Conservation (phyloP, 192 early-diverging fungal species). For the Piromyces finnis region DNA sequence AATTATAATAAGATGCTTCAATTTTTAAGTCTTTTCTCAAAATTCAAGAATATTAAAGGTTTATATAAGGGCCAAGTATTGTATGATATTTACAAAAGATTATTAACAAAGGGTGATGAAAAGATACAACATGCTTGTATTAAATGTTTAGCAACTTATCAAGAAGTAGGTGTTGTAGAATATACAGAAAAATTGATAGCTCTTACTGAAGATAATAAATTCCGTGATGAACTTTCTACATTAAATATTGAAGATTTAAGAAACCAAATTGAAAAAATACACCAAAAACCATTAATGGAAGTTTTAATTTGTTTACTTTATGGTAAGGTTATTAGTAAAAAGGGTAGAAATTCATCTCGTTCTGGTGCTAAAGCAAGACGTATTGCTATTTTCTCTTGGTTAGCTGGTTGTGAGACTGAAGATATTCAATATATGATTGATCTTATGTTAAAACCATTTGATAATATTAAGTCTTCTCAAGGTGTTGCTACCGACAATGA, state of each 20-base stretch:
- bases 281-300: slow-evolving; percentile 17
- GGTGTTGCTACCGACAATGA: background rate
- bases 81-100: slow-evolving; percentile 40
- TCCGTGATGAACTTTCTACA: slow-evolving; percentile 75
- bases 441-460: slow-evolving; percentile 69
- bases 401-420: slow-evolving; percentile 37
- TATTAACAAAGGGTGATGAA: slow-evolving; percentile 66
- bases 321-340: slow-evolving; percentile 68
- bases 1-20: slow-evolving; percentile 9
- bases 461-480: slow-evolving; percentile 1
- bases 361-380: slow-evolving; percentile 51
- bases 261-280: slow-evolving; percentile 47
- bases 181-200: slow-evolving; percentile 61
- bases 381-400: slow-evolving; percentile 63
- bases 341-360: slow-evolving; percentile 53
- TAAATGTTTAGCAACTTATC: slow-evolving; percentile 73
- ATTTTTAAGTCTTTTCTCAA: slow-evolving; percentile 46
- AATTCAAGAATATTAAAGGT: slow-evolving; percentile 39
- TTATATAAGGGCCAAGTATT: slow-evolving; percentile 29
- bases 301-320: slow-evolving; percentile 41
- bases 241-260: slow-evolving; percentile 38
- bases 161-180: slow-evolving; percentile 36
- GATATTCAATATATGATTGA: slow-evolving; percentile 59
- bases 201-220: slow-evolving; percentile 65
- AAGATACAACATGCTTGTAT: slow-evolving; percentile 61